A percentile compares a stretch with the other conserved stretches of the same genome.
These are phyloP conservation scores for Diplogelasinospora grovesii DNA, from an alignment of 495 filamentous ascomycete species.

Conservation along the genomic window DNA sequence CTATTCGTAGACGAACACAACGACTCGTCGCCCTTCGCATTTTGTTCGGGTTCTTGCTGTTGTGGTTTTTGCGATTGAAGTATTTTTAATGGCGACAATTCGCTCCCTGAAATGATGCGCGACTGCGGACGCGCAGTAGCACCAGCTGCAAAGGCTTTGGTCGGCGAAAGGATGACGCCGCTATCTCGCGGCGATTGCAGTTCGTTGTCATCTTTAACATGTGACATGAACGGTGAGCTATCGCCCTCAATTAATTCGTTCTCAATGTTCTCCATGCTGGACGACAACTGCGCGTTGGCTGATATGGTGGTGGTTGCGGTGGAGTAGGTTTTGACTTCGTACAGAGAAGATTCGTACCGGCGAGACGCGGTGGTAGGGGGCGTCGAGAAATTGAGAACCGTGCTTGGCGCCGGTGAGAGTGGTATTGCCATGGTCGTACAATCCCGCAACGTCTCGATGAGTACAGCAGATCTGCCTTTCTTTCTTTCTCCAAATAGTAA, in stretches of 20 bases:
- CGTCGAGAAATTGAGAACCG: constrained; percentile 33
- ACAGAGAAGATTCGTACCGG: constrained; percentile 18
- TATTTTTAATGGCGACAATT: constrained; percentile 45
- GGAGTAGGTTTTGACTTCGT: constrained; percentile 18
- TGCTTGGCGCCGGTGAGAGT: constrained; percentile 28
- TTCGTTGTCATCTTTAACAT: constrained; percentile 16
- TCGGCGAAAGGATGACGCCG: constrained; percentile 24
- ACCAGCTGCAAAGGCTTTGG: no score
- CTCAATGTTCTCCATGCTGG: constrained; percentile 10
- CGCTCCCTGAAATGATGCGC: constrained; percentile 40
- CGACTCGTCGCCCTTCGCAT: constrained; percentile 11
- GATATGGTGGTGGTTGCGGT: neutral
- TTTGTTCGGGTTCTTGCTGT: constrained; percentile 10
- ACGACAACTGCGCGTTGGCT: no score
- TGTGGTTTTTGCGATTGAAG: constrained; percentile 25
- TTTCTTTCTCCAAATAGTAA: no score
- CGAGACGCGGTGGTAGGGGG: constrained; percentile 14
- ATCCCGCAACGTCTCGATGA: constrained; percentile 1
- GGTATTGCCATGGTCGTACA: constrained; percentile 21
- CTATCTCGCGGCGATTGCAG: constrained; percentile 16
- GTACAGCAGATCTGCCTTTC: no score
- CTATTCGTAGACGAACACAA: constrained; percentile 12
- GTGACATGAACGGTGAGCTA: constrained; percentile 25
- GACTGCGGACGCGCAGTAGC: constrained; percentile 39
- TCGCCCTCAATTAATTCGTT: constrained; percentile 19